These are phyloP conservation scores for Leucocoprinus leucothites DNA, from an alignment of 768 basidiomycete genomes.

Conservation along the genomic window DNA sequence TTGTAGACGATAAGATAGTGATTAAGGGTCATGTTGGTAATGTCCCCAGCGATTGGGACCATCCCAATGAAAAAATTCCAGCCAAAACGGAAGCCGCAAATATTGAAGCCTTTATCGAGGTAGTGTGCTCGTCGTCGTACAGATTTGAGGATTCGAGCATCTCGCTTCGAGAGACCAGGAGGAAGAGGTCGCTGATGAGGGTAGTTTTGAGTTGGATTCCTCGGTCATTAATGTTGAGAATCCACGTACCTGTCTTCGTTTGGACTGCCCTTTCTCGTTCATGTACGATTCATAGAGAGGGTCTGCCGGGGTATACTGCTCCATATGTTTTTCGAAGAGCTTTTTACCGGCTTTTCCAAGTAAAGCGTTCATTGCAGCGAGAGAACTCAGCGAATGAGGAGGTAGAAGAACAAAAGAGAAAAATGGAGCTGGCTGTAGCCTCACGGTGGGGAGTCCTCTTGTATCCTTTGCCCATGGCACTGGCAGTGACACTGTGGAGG, in stretches of 20 bases:
- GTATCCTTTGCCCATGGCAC: neutral
- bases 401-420: neutral
- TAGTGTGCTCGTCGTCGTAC: slow-evolving; percentile 78
- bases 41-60: slow-evolving; percentile 68
- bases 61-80: slow-evolving; percentile 83
- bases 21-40: slow-evolving; percentile 59
- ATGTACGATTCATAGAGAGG: slow-evolving; percentile 69
- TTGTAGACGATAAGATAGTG: slow-evolving; percentile 78
- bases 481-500: neutral
- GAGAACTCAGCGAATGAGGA: too few species aligned
- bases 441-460: neutral
- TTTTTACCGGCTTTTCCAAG: slow-evolving; percentile 48
- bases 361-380: slow-evolving; percentile 24
- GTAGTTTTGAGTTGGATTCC: neutral
- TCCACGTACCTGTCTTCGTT: slow-evolving; percentile 50
- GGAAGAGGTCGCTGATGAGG: slow-evolving; percentile 59
- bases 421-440: neutral
- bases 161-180: slow-evolving; percentile 72
- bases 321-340: slow-evolving; percentile 62
- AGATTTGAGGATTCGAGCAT: slow-evolving; percentile 69
- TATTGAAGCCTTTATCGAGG: slow-evolving; percentile 81
- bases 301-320: slow-evolving; percentile 67
- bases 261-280: slow-evolving; percentile 52
- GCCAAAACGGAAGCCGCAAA: slow-evolving; percentile 83
- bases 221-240: neutral